Conservation (phyloP, 179 eudicot species). For the Silene vulgaris region DNA sequence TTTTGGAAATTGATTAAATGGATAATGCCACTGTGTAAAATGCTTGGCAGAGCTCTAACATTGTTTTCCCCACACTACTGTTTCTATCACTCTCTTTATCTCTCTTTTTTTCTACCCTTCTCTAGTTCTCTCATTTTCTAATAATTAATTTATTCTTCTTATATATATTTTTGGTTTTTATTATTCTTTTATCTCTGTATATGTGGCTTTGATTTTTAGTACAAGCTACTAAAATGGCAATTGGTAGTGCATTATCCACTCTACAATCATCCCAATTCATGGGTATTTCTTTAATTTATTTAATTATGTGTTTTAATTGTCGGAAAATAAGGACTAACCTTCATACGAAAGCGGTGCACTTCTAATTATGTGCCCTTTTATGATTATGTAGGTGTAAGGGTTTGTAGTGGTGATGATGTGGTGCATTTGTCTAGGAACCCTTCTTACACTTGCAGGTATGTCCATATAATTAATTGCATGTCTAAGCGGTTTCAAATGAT, state of each 20-base stretch:
- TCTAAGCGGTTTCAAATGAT: too few relatives aligned
- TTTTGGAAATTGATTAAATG: not conserved
- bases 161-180: too few relatives aligned
- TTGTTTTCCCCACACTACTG: not conserved
- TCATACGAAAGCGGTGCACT: too few relatives aligned
- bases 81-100: not conserved
- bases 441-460: conserved; percentile 26
- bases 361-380: not conserved
- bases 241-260: conserved; percentile 33
- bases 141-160: not conserved
- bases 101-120: not conserved
- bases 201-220: not conserved
- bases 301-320: not conserved
- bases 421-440: conserved; percentile 22
- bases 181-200: not conserved
- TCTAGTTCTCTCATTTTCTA: not conserved
- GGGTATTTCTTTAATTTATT: conserved; percentile 19
- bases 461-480: not conserved
- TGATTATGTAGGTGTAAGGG: conserved; percentile 29
- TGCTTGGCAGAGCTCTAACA: not conserved
- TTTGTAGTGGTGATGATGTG: conserved; percentile 30
- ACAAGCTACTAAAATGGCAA: conserved; percentile 27
- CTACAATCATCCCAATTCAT: conserved; percentile 25
- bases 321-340: too few relatives aligned
- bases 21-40: not conserved